A percentile compares a stretch with the other conserved stretches of the same genome.
phyloP scores from a whole-genome alignment of 371 early-diverging fungal species.

The Mucor plumbeus region DNA sequence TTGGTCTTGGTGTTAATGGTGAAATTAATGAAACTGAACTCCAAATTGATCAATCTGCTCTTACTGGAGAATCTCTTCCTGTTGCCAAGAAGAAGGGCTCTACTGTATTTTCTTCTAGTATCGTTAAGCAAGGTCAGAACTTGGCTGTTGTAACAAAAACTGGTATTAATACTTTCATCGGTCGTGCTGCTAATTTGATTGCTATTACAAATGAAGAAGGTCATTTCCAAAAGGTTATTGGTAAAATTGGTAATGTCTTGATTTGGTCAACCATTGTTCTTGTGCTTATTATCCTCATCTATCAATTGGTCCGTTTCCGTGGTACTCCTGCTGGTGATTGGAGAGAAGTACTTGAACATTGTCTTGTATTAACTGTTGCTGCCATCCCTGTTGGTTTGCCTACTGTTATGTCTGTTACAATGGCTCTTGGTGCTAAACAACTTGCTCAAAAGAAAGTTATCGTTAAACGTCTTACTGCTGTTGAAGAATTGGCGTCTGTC shows the following conservation, averaged over 20 bases:
- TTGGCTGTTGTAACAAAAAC: constrained; percentile 86
- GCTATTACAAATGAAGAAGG: constrained; percentile 83
- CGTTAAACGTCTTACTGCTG: constrained; percentile 92
- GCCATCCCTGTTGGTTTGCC: constrained; percentile 93
- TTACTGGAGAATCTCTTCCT: constrained; percentile 96
- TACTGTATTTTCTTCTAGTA: constrained; percentile 85
- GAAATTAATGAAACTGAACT: constrained; percentile 74
- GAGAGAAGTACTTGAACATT: constrained; percentile 60
- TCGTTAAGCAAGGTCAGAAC: constrained; percentile 87
- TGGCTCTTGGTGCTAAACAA: constrained; percentile 92
- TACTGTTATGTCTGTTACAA: constrained; percentile 93
- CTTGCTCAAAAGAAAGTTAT: constrained; percentile 93
- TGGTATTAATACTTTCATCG: constrained; percentile 87
- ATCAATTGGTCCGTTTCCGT: constrained; percentile 56
- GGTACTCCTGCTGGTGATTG: constrained; percentile 41
- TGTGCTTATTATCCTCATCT: constrained; percentile 80
- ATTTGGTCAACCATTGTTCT: constrained; percentile 75
- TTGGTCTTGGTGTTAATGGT: constrained; percentile 85
- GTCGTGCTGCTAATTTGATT: constrained; percentile 88
- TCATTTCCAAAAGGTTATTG: constrained; percentile 87
- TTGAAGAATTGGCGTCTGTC: constrained; percentile 94
- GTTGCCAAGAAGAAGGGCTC: constrained; percentile 80
- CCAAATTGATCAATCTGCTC: constrained; percentile 90
- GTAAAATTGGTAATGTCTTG: constrained; percentile 82
- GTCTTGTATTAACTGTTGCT: constrained; percentile 44